Base-by-base conservation (phyloP, 1,139 yeast species). In the Candida tetrigidarum region DNA sequence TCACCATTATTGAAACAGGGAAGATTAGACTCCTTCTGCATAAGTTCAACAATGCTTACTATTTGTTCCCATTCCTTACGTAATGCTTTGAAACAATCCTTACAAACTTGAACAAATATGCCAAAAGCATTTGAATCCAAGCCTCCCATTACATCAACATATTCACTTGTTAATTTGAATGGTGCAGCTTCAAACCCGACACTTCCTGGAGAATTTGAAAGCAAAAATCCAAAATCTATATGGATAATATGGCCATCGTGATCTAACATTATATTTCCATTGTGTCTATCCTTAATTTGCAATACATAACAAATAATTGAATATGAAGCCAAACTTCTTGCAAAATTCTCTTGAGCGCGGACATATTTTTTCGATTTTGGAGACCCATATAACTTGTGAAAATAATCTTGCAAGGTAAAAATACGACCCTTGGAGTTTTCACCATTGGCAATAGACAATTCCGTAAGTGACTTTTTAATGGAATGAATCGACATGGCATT, bases 171-270 rank as follows among this genome's bases (percentile, higher is more conserved):
- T 14, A 93, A 70, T 60, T 93, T 93, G 73, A 93, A 93, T 1
- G 99, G 97, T 0, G 98, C 97, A 1, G 97, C 96, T 60, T 93
- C 99, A 63, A 93, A 91, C 0, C 97, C 97, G 44, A 93, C 90
- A 46, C 96, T 86, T 2, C 98, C 98, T 0, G 99, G 99, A 0
- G 97, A 86, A 58, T 93, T 93, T 0, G 97, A 89, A 5, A 93
- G 71, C 58, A 93, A 67, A 61, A 91, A 93, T 0, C 99, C 99
- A 69, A 93, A 93, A 67, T 93, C 99, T 55, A 93, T 93, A 62
- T 93, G 99, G 40, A 91, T 84, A 11, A 93, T 86, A 61, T 93
- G 98, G 0, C 99, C 99, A 53, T 92, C 96, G 50, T 84, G 83
- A 60, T 93, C 99, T 14, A 93, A 69, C 87, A 93, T 85, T 40